A percentile compares a stretch with the other conserved stretches of the same genome.
Conservation (phyloP, 192 early-diverging fungal species). For the Mortierella alpina region DNA sequence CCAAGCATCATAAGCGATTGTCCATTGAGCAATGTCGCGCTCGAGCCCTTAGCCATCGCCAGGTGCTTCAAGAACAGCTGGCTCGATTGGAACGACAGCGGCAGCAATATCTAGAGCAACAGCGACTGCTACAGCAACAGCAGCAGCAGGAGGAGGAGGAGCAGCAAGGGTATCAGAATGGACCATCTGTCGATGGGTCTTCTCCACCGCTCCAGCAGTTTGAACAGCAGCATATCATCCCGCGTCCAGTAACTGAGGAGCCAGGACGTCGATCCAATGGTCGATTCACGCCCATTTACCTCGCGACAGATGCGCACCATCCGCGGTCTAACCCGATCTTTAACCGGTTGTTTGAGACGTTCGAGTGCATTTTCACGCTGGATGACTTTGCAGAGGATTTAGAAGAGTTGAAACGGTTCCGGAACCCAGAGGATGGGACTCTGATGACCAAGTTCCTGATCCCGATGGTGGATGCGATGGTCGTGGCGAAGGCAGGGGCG, state of each 20-base stretch:
- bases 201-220: neutral
- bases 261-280: constrained; percentile 40
- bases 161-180: too few species aligned
- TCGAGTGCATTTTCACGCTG: constrained; percentile 61
- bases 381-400: constrained; percentile 59
- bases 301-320: constrained; percentile 62
- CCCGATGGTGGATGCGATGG: constrained; percentile 67
- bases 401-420: constrained; percentile 31
- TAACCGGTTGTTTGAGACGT: constrained; percentile 58
- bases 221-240: constrained; percentile 10
- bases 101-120: neutral
- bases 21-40: constrained; percentile 42
- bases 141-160: constrained; percentile 2
- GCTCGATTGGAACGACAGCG: neutral
- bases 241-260: neutral
- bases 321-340: constrained; percentile 61
- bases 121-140: constrained; percentile 11
- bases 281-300: constrained; percentile 57
- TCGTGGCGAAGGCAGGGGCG: constrained; percentile 57
- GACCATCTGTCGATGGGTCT: neutral
- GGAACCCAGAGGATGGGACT: constrained; percentile 46
- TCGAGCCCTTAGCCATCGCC: constrained; percentile 17
- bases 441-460: constrained; percentile 55
- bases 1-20: constrained; percentile 11
- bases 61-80: constrained; percentile 9